These are phyloP conservation scores for Paramecium bursaria DNA, from an alignment of 73 alveolate species.

Conservation along the genomic window DNA sequence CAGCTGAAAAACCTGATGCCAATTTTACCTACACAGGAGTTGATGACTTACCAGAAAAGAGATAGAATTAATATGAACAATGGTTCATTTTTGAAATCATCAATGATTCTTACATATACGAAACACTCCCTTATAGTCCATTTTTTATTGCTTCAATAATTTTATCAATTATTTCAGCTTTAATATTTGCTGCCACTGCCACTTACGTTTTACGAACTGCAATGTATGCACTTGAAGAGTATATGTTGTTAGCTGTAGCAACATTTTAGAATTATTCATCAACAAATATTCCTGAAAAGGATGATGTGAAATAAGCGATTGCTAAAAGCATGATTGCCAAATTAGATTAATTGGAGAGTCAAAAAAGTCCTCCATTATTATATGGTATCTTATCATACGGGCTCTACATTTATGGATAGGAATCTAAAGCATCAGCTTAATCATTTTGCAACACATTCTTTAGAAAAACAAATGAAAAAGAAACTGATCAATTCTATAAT, in stretches of 20 bases:
- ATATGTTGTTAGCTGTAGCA: neutral
- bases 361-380: conserved; percentile 33
- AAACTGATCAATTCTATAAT: conserved; percentile 21
- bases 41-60: neutral
- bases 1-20: conserved; percentile 3
- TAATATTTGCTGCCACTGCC: neutral
- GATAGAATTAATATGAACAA: conserved; percentile 9
- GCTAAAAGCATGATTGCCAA: conserved; percentile 27
- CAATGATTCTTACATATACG: neutral
- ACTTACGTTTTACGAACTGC: neutral
- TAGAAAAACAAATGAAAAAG: neutral
- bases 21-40: conserved; percentile 22
- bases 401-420: conserved; percentile 8
- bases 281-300: neutral
- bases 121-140: conserved; percentile 2
- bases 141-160: conserved; percentile 41
- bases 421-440: neutral
- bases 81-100: conserved; percentile 19
- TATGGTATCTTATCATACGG: conserved; percentile 16
- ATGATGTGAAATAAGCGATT: neutral
- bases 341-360: conserved; percentile 7
- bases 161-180: conserved; percentile 8
- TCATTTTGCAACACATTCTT: conserved; percentile 35
- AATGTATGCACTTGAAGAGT: neutral
- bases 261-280: conserved; percentile 26